Conservation (phyloP, 768 basidiomycete genomes). For the Austroboletus eburneus region DNA sequence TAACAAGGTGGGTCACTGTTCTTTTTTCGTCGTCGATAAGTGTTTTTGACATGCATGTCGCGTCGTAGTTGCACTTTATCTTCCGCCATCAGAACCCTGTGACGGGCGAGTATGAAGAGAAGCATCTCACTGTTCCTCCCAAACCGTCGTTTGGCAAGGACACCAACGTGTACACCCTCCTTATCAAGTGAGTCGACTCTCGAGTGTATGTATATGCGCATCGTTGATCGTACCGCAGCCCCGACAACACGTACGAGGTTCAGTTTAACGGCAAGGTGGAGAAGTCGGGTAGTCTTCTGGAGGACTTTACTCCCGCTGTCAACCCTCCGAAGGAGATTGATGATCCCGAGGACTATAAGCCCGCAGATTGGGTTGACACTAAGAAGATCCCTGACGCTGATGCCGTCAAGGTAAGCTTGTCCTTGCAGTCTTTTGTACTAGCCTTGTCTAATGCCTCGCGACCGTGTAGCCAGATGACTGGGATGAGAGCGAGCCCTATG, state of each 20-base stretch:
- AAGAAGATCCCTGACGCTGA: conserved; percentile 82
- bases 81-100: conserved; percentile 96
- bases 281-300: conserved; percentile 78
- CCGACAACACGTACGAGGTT: conserved; percentile 93
- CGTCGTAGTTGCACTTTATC: conserved; percentile 87
- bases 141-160: conserved; percentile 84
- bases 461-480: conserved; percentile 78
- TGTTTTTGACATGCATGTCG: conserved; percentile 4
- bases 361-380: conserved; percentile 87
- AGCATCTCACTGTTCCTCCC: conserved; percentile 83
- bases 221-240: conserved; percentile 41
- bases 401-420: conserved; percentile 61
- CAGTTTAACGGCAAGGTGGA: conserved; percentile 82
- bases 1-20: conserved; percentile 58
- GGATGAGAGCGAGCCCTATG: conserved; percentile 96
- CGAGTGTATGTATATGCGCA: not conserved
- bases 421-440: not conserved
- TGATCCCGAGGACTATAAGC: conserved; percentile 89
- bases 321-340: conserved; percentile 94
- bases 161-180: conserved; percentile 92
- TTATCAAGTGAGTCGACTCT: conserved; percentile 66
- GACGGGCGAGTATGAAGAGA: conserved; percentile 93
- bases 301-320: conserved; percentile 90
- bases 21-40: not conserved
- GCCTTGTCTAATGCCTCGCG: not conserved